phyloP scores from a whole-genome alignment of 2,329 filamentous ascomycete species.

The Colletotrichum sp. region DNA sequence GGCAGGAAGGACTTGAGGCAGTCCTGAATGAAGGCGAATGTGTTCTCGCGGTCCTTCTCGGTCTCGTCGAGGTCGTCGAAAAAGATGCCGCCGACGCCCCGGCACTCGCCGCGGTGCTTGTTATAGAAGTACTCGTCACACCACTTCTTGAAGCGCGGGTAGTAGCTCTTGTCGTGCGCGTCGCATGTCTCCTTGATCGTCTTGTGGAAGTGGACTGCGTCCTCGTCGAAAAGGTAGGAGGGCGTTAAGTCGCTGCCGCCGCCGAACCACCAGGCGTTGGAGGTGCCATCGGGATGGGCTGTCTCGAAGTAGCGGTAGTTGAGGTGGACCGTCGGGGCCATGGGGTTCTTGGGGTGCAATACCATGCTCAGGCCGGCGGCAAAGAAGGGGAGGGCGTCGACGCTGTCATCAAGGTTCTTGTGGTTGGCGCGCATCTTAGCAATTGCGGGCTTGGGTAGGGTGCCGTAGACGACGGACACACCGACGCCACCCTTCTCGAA shows the following conservation, averaged over 20 bases:
- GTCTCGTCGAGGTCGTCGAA: slow-evolving; percentile 94
- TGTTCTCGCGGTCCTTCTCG: slow-evolving; percentile 85
- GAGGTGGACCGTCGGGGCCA: slow-evolving; percentile 96
- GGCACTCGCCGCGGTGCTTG: slow-evolving; percentile 85
- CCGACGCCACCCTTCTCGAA: slow-evolving; percentile 99
- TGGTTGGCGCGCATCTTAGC: slow-evolving; percentile 94
- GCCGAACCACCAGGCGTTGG: slow-evolving; percentile 97
- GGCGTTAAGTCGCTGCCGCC: slow-evolving; percentile 95
- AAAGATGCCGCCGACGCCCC: slow-evolving; percentile 95
- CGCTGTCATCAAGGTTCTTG: slow-evolving; percentile 79
- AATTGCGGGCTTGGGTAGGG: slow-evolving; percentile 84
- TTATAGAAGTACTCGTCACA: slow-evolving; percentile 98
- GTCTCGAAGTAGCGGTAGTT: slow-evolving; percentile 99
- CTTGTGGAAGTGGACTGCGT: slow-evolving; percentile 95
- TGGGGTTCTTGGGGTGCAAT: slow-evolving; percentile 91
- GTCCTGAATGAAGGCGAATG: slow-evolving; percentile 88
- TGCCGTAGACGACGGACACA: slow-evolving; percentile 93
- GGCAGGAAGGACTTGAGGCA: slow-evolving; percentile 88
- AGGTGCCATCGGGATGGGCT: slow-evolving; percentile 78
- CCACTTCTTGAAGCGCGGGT: slow-evolving; percentile 95
- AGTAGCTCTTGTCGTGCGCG: slow-evolving; percentile 90
- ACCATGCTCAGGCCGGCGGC: slow-evolving; percentile 93
- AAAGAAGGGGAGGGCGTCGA: slow-evolving; percentile 92
- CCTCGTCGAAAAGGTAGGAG: slow-evolving; percentile 93
- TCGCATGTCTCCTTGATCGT: slow-evolving; percentile 94